Base-by-base conservation (phyloP, 257 asterid genomes). In the Phtheirospermum japonicum region DNA sequence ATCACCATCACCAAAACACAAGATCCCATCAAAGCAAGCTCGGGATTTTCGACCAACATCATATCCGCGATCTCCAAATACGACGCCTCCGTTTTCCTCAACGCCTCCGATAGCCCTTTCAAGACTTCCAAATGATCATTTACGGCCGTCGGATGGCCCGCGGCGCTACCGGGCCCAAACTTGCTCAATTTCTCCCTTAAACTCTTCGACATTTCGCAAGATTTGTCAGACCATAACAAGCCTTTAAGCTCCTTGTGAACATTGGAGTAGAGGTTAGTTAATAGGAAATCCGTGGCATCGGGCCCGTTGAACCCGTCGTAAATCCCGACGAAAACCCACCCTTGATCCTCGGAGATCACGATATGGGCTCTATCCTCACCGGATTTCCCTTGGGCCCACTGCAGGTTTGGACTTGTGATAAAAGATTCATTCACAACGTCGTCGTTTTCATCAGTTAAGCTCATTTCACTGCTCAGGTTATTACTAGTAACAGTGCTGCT, bases 381-480 rank as follows among this genome's bases (percentile, higher is more conserved):
- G 0, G 99, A 96, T 58, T 89, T 93, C 7, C 99, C 97, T 66
- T 89, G 96, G 0, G 99, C 99, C 99, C 99, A 93, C 76, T 89
- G 99, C 57, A 89, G 83, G 63, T 83, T 92, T 62, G 77, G 90
- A 43, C 92, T 80, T 9, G 55, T 6, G 55, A 84, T 78, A 55
- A 83, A 87, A 2, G 96, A 79, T 4, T 86, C 96, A 11, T 76
- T 70, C 13, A 79, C 81, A 16, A 73, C 90, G 23, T 77, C 87
- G 31, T 85, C 93, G 30, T 82, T 76, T 46, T 88, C 95, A 18
- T 88, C 95, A 13, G 57, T 70, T 61, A 80, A 73, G 64, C 99
- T 89, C 81, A 76, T 69, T 32, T 83, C 83, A 19, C 90, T 84
- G 64, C 95, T 86, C 68, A 84, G 37, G 48, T 64, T 77, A 50